Evolutionary conservation across 106 monocot genomes (phyloP).

Genomic region (Posidonia australis): DNA sequence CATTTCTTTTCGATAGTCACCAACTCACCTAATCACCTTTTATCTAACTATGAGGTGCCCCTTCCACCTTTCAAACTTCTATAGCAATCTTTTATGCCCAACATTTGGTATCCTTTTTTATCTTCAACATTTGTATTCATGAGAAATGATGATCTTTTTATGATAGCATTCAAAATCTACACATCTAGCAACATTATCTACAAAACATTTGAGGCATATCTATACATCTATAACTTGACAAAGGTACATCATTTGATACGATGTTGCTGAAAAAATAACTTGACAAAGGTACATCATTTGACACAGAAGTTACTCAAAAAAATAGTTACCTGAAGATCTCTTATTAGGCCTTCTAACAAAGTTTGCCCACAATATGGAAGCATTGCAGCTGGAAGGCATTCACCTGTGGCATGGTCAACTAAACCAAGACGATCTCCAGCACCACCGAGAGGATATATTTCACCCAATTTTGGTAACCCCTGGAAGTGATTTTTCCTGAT

Average conservation of each 20-base stretch:
- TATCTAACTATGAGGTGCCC: no score
- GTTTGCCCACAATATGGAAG: slow-evolving; percentile 82
- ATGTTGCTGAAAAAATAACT: slow-evolving; percentile 27
- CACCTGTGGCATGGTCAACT: slow-evolving; percentile 60
- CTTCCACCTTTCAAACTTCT: no score
- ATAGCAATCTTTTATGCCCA: no score
- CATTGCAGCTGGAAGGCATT: slow-evolving; percentile 92
- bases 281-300: slow-evolving; percentile 24
- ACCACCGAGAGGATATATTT: slow-evolving; percentile 98
- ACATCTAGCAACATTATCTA: no score
- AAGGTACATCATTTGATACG: neutral
- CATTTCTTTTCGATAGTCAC: no score
- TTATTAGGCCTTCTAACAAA: slow-evolving; percentile 78
- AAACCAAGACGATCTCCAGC: slow-evolving; percentile 94
- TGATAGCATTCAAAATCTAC: no score
- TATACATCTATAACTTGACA: slow-evolving; percentile 47
- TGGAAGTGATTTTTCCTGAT: slow-evolving; percentile 17
- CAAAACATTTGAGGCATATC: no score
- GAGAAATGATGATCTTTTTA: no score
- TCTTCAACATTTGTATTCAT: no score
- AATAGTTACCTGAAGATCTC: slow-evolving; percentile 80
- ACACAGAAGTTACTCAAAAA: neutral
- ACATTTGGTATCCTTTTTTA: no score
- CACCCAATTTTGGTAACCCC: slow-evolving; percentile 92
- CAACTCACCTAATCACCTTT: no score